Evolutionary conservation across 495 filamentous ascomycete genomes (phyloP).

Genomic region (Chaetomium tenue): DNA sequence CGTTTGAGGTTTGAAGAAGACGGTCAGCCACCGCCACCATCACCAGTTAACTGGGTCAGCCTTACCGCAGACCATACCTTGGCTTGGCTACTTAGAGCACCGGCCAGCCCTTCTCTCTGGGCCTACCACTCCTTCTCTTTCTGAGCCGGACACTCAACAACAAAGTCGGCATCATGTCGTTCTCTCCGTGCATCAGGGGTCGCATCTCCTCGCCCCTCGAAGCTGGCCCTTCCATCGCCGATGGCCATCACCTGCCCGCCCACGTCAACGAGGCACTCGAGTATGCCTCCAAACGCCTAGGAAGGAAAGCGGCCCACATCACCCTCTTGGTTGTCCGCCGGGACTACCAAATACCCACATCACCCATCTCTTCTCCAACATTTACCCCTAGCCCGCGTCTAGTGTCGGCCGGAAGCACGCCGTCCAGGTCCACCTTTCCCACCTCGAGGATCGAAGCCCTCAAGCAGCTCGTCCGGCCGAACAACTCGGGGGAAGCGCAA

Average conservation of each 20-base stretch:
- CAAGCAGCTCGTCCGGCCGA: conserved; percentile 43
- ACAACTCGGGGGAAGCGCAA: conserved; percentile 21
- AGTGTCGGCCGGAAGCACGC: conserved; percentile 34
- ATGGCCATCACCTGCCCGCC: conserved; percentile 47
- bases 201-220: conserved; percentile 57
- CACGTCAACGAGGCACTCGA: conserved; percentile 47
- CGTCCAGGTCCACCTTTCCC: conserved; percentile 32
- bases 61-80: background rate
- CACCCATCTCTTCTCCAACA: conserved; percentile 26
- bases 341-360: conserved; percentile 48
- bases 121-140: background rate
- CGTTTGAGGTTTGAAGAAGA: conserved; percentile 5
- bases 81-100: background rate
- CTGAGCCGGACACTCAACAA: background rate
- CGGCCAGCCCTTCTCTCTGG: background rate
- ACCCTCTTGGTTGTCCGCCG: conserved; percentile 51
- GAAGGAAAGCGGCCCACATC: conserved; percentile 46
- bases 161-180: background rate
- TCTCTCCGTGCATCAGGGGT: conserved; percentile 37
- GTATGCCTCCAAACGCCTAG: conserved; percentile 51
- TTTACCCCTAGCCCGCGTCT: conserved; percentile 29
- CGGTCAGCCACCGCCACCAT: conserved; percentile 3
- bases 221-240: conserved; percentile 50
- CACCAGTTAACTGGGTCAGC: background rate
- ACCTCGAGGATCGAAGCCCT: conserved; percentile 37